Evolutionary conservation across 1,139 yeast species (phyloP).

Genomic region (Geotrichum reessii): DNA sequence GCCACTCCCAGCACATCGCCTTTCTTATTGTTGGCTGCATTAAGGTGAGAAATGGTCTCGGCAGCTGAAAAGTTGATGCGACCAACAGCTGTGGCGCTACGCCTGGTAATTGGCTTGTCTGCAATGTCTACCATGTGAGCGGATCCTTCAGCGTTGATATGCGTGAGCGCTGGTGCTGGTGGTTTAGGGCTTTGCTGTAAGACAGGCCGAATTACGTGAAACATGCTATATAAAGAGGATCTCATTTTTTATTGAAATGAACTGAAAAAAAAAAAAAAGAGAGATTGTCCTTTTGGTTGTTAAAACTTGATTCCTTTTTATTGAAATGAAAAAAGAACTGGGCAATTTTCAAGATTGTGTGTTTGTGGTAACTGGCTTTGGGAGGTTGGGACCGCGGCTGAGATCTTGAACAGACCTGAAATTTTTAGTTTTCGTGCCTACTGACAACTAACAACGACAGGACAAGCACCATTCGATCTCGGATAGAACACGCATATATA

Average conservation of each 20-base stretch:
- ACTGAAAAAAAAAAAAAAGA: no score
- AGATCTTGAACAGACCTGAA: no score
- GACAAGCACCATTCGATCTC: background rate
- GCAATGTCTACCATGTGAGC: constrained; percentile 48
- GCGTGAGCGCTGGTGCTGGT: constrained; percentile 39
- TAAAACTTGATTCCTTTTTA: no score
- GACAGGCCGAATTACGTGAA: background rate
- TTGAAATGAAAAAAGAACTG: no score
- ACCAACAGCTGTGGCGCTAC: constrained; percentile 44
- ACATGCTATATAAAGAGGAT: background rate
- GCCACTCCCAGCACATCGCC: constrained; percentile 48
- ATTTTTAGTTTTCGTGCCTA: no score
- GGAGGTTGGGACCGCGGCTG: no score
- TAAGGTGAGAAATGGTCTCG: constrained; percentile 33
- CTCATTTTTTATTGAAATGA: no score
- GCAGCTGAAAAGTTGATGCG: constrained; percentile 37
- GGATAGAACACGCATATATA: background rate
- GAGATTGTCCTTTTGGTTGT: no score
- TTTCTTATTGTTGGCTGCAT: constrained; percentile 39
- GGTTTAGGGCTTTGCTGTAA: constrained; percentile 6
- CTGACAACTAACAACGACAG: background rate
- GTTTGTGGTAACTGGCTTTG: no score
- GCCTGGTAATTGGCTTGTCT: constrained; percentile 36
- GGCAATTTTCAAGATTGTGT: no score
- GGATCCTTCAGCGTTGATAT: constrained; percentile 41